Evolutionary conservation across 805 yeast species (phyloP).

Genomic region (Lachancea sp.): DNA sequence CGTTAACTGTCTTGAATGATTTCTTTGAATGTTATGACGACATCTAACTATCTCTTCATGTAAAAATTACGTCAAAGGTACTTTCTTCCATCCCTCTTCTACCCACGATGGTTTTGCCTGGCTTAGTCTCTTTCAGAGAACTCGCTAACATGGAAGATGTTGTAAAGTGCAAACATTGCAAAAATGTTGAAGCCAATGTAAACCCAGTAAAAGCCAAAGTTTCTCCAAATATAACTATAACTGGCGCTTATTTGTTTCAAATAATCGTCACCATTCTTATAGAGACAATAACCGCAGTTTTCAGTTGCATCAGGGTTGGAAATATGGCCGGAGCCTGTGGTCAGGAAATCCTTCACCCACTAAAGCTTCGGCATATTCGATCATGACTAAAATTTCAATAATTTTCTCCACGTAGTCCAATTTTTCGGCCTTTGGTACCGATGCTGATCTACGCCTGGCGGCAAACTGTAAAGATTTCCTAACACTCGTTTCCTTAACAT

Average conservation of each 20-base stretch:
- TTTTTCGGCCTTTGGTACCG: conserved; percentile 34
- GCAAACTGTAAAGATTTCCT: conserved; percentile 40
- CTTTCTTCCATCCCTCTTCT: conserved; percentile 2
- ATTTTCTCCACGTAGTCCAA: conserved; percentile 47
- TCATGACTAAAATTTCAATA: conserved; percentile 46
- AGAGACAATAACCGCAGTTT: conserved; percentile 46
- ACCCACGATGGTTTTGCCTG: conserved; percentile 4
- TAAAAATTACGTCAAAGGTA: too few species aligned
- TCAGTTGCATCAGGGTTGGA: conserved; percentile 43
- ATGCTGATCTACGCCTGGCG: conserved; percentile 47
- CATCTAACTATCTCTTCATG: too few species aligned
- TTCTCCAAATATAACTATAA: conserved; percentile 55
- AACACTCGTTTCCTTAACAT: conserved; percentile 35
- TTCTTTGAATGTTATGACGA: too few species aligned
- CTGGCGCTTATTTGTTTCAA: conserved; percentile 39
- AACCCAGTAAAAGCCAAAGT: conserved; percentile 55
- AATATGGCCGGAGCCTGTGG: conserved; percentile 48
- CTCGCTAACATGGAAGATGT: conserved; percentile 23
- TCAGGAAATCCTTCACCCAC: conserved; percentile 41
- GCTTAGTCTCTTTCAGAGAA: conserved; percentile 10
- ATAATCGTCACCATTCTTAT: conserved; percentile 43
- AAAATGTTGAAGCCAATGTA: conserved; percentile 47
- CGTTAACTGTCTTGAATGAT: too few species aligned
- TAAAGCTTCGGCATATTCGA: conserved; percentile 46
- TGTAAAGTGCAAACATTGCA: conserved; percentile 36